Evolutionary conservation across 2,329 filamentous ascomycete species (phyloP).

Genomic region (Trichoderma brevicompactum): DNA sequence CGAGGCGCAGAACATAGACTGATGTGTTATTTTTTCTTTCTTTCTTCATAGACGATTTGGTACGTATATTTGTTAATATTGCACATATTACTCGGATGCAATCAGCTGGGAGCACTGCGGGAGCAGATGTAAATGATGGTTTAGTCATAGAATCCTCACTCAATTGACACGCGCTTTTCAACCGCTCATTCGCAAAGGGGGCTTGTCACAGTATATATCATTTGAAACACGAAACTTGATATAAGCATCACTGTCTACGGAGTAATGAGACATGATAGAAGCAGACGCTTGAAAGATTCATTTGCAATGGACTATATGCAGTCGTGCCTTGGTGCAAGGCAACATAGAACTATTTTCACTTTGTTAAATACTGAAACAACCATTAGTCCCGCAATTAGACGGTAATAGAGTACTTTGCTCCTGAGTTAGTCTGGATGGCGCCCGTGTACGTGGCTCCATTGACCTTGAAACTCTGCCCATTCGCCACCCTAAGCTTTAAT

Average conservation of each 20-base stretch:
- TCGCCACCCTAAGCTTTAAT: conserved; percentile 32
- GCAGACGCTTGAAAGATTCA: not conserved
- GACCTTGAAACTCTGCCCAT: conserved; percentile 31
- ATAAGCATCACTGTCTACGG: too few relatives aligned
- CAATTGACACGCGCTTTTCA: not conserved
- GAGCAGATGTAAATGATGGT: not conserved
- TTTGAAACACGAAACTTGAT: too few relatives aligned
- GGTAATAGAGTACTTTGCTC: conserved; percentile 22
- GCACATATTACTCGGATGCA: not conserved
- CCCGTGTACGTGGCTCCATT: conserved; percentile 31
- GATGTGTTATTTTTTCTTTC: not conserved
- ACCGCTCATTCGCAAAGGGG: too few relatives aligned
- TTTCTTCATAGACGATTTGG: not conserved
- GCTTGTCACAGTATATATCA: too few relatives aligned
- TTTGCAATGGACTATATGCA: conserved; percentile 1
- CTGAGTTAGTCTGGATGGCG: conserved; percentile 19
- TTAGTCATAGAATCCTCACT: too few relatives aligned
- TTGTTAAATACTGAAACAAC: not conserved
- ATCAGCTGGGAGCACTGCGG: not conserved
- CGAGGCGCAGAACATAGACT: conserved; percentile 43
- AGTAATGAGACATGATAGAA: too few relatives aligned
- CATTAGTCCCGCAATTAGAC: not conserved
- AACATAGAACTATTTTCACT: not conserved
- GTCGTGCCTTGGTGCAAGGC: not conserved
- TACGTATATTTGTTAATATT: conserved; percentile 1